These are phyloP conservation scores for Ophiostoma sp. DNA, from an alignment of 2,329 filamentous ascomycete genomes.

Conservation along the genomic window DNA sequence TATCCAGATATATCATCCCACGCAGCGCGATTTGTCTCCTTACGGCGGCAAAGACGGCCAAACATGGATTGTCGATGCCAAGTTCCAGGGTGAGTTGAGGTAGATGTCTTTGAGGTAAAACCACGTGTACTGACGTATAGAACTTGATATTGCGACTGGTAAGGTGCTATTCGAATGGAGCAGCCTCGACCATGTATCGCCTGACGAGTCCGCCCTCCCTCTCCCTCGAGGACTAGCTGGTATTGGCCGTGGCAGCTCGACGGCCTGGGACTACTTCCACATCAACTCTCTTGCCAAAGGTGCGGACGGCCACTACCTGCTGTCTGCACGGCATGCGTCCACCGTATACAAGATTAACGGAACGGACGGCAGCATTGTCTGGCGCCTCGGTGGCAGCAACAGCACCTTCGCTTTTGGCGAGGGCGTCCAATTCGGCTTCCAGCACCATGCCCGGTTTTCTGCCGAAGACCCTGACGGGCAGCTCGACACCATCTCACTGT, in stretches of 20 bases:
- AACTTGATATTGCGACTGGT: not conserved
- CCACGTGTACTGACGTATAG: not conserved
- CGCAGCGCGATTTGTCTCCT: not conserved
- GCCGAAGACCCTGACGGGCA: not conserved
- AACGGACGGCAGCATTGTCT: not conserved
- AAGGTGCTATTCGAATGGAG: slow-evolving; percentile 3
- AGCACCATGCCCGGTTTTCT: not conserved
- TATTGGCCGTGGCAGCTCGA: slow-evolving; percentile 19
- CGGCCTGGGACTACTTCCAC: slow-evolving; percentile 47
- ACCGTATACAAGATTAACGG: not conserved
- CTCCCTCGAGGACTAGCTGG: not conserved
- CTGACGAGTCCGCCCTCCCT: not conserved
- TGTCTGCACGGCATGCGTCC: slow-evolving; percentile 33
- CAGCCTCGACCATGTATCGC: not conserved
- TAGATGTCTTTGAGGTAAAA: not conserved
- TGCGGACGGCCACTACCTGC: slow-evolving; percentile 40
- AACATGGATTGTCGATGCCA: not conserved
- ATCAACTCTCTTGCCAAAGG: slow-evolving; percentile 47
- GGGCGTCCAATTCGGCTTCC: not conserved
- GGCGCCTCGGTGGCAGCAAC: not conserved
- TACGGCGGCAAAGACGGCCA: not conserved
- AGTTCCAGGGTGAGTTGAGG: not conserved
- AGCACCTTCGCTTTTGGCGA: not conserved
- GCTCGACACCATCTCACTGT: not conserved
- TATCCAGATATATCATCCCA: not conserved